Percentiles rank a stretch among this genome's conserved stretches.
Conservation (phyloP, 2,329 filamentous ascomycete genomes). For the Aaosphaeria pasadenensis region DNA sequence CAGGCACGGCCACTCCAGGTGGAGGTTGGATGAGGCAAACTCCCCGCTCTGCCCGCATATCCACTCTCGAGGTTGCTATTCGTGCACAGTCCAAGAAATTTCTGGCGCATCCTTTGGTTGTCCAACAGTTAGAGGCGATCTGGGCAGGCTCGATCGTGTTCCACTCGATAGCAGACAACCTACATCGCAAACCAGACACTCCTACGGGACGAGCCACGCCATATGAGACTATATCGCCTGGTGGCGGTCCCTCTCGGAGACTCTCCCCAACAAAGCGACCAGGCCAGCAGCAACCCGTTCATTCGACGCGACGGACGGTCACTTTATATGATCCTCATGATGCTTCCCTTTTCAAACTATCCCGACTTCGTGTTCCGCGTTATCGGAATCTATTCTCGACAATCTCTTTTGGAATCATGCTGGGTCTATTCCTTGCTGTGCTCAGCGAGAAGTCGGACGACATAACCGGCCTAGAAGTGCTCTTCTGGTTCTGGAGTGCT, state of each 20-base stretch:
- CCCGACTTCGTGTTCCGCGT: conserved; percentile 81
- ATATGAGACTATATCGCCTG: conserved; percentile 23
- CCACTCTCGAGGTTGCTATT: conserved; percentile 89
- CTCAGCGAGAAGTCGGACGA: conserved; percentile 70
- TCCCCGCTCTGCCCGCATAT: conserved; percentile 69
- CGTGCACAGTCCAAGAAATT: conserved; percentile 90
- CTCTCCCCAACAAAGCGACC: conserved; percentile 21
- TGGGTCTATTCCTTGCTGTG: conserved; percentile 82
- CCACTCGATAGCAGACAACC: conserved; percentile 79
- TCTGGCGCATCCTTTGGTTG: conserved; percentile 83
- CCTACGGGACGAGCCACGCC: conserved; percentile 18
- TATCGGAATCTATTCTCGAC: conserved; percentile 92
- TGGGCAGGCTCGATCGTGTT: conserved; percentile 97
- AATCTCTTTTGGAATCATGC: conserved; percentile 77
- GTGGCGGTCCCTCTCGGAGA: conserved; percentile 30
- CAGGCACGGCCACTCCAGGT: conserved; percentile 23
- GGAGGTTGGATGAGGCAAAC: conserved; percentile 20
- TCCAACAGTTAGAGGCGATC: conserved; percentile 93
- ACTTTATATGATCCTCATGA: conserved; percentile 87
- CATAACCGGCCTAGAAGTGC: conserved; percentile 79
- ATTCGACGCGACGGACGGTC: conserved; percentile 63
- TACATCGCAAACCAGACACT: conserved; percentile 63
- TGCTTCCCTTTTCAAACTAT: conserved; percentile 88
- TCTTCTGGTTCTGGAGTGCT: conserved; percentile 98
- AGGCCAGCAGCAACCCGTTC: conserved; percentile 15